These are phyloP conservation scores for Argentina anserina DNA, from an alignment of 306 rosid genomes.

Conservation along the genomic window DNA sequence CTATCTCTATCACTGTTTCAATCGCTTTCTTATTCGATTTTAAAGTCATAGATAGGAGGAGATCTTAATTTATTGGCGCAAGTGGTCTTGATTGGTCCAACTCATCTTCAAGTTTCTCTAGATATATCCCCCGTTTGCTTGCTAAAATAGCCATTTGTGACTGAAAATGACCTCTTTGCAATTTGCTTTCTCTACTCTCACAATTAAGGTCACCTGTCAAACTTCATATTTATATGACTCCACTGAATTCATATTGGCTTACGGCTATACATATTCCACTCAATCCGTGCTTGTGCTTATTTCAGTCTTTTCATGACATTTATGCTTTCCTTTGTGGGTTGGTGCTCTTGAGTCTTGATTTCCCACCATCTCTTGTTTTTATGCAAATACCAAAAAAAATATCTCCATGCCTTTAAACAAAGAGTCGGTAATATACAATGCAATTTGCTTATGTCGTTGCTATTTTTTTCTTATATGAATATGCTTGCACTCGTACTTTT, in stretches of 20 bases:
- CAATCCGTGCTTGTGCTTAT: background rate
- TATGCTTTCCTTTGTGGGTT: constrained; percentile 29
- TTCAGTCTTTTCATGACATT: constrained; percentile 4
- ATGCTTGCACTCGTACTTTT: constrained; percentile 16
- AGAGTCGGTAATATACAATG: background rate
- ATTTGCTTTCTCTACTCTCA: constrained; percentile 8
- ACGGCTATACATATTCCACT: background rate
- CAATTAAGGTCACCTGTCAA: constrained; percentile 20
- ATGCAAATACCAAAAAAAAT: background rate
- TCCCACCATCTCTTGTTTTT: constrained; percentile 23
- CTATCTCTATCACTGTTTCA: background rate
- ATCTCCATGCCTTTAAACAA: background rate
- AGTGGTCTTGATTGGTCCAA: constrained; percentile 43
- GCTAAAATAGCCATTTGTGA: constrained; percentile 42
- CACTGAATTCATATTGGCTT: constrained; percentile 16
- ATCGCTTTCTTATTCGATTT: constrained; percentile 7
- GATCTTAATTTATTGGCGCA: constrained; percentile 23
- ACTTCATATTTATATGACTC: no score
- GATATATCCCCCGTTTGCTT: constrained; percentile 12
- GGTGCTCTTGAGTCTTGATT: constrained; percentile 35
- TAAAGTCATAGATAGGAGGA: constrained; percentile 10
- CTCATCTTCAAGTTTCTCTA: constrained; percentile 21
- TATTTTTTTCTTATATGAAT: constrained; percentile 22
- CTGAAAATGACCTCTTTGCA: constrained; percentile 28
- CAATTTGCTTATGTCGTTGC: background rate